Base-by-base conservation (phyloP, 768 basidiomycete species). In the Melanogaster broomeanus region DNA sequence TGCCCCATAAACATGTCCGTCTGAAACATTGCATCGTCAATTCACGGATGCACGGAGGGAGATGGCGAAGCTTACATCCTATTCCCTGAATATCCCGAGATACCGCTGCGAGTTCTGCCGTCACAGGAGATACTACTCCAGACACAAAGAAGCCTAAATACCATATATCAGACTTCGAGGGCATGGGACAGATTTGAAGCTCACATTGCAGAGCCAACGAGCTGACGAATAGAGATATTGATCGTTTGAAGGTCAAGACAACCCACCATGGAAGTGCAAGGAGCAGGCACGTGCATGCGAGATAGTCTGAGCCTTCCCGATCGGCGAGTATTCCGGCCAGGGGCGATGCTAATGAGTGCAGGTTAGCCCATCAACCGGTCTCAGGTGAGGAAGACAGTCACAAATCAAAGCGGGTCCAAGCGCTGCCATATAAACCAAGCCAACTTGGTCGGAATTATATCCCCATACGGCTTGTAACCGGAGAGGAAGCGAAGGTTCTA, bases 1-100 rank as follows among this genome's bases (percentile, higher is more conserved):
- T 1, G 82, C 83, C 4, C 82, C 88, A 59, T 88, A 90, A 3
- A 87, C 76, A 59, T 90, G 87, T 1, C 79, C 88, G 66, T 85
- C 88, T 90, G 57, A 25, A 19, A 22, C 18, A 41, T 44, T 16
- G 24, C 10, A 25, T 13, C 37, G 19, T 56, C 38, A 53, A 35
- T 41, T 41, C 38, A 41, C 18, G 35, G 27, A 54, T 25, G 8
- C 19, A 42, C 18, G 19, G 11, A 49, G 28, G 34, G 25, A 15
- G 21, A 43, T 21, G 30, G 31, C n/a, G 34, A 24, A 13, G 65
- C 84, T 63, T 61, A 83, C 87, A 91, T 27, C 88, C 88, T 33
- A 90, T 74, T 3, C 87, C 87, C 31, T 78, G 77, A 19, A 84
- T 77, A 13, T 59, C 65, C 47, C 78, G 70, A 24, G 85, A 74